Conservation (phyloP, 2,329 filamentous ascomycete genomes). For the Diaporthe ampelina region DNA sequence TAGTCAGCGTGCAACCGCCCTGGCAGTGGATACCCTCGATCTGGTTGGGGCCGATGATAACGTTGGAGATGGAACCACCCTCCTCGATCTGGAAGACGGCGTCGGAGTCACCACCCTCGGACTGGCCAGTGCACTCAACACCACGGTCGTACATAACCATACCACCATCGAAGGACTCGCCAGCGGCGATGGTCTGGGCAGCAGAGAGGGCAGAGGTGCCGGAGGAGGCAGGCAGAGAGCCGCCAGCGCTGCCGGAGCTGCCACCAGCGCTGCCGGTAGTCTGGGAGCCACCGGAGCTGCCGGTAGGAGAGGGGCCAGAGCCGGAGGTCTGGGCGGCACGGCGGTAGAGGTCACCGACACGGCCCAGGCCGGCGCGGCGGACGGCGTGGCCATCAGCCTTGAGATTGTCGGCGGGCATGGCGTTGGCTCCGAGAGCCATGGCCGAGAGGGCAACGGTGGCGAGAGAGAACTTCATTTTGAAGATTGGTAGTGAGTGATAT, state of each 20-base stretch:
- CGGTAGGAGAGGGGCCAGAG: constrained; percentile 4
- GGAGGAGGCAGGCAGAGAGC: constrained; percentile 36
- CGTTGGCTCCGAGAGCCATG: constrained; percentile 30
- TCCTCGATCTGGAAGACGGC: constrained; percentile 65
- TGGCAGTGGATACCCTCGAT: constrained; percentile 64
- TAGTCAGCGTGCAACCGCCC: constrained; percentile 57
- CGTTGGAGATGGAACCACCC: constrained; percentile 65
- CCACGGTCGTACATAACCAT: constrained; percentile 49
- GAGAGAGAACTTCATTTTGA: constrained; percentile 36
- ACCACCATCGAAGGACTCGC: constrained; percentile 48
- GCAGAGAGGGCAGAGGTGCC: constrained; percentile 35
- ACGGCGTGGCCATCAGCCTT: neutral
- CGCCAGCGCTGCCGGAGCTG: constrained; percentile 11
- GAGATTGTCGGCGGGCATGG: constrained; percentile 28
- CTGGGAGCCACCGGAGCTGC: constrained; percentile 18
- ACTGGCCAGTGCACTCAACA: constrained; percentile 41
- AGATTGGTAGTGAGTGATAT: neutral
- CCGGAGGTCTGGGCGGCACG: constrained; percentile 28
- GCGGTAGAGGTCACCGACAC: constrained; percentile 28
- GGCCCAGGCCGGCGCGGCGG: constrained; percentile 22
- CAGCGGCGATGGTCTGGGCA: constrained; percentile 39
- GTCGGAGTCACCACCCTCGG: constrained; percentile 48
- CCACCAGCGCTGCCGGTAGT: neutral
- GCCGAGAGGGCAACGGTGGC: constrained; percentile 30
- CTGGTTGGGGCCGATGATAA: constrained; percentile 64